phyloP scores from a whole-genome alignment of 148 eudicot genomes.

The Rhododendron kiyosumense region DNA sequence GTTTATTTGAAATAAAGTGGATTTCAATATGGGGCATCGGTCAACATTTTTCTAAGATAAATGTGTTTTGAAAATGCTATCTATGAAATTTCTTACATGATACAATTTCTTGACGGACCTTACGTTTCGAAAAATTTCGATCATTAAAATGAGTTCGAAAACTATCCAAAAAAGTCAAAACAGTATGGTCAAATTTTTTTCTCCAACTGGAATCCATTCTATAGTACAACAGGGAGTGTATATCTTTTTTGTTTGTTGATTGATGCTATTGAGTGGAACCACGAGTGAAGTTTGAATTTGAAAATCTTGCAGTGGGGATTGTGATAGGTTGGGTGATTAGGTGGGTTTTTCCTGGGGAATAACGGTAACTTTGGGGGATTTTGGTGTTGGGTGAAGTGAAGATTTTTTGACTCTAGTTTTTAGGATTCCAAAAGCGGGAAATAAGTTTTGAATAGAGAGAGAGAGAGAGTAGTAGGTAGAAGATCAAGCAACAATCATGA shows the following conservation, averaged over 20 bases:
- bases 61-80: neutral
- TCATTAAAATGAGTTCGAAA: neutral
- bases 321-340: neutral
- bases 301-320: constrained; percentile 17
- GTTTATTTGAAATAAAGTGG: neutral
- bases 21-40: neutral
- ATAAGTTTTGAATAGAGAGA: neutral
- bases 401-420: neutral
- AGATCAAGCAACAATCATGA: too few relatives aligned
- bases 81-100: too few relatives aligned
- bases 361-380: constrained; percentile 12
- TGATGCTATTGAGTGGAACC: neutral
- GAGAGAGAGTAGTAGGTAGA: neutral
- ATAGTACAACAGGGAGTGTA: too few relatives aligned
- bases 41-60: neutral
- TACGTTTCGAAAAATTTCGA: neutral
- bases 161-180: neutral
- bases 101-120: too few relatives aligned
- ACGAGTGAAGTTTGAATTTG: constrained; percentile 36
- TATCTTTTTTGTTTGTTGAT: neutral
- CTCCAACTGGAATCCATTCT: neutral
- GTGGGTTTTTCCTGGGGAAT: neutral
- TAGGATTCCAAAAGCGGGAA: neutral
- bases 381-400: neutral
- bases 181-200: neutral